Base-by-base conservation (phyloP, 371 early-diverging fungal species). In the Haplosporangium sp. region DNA sequence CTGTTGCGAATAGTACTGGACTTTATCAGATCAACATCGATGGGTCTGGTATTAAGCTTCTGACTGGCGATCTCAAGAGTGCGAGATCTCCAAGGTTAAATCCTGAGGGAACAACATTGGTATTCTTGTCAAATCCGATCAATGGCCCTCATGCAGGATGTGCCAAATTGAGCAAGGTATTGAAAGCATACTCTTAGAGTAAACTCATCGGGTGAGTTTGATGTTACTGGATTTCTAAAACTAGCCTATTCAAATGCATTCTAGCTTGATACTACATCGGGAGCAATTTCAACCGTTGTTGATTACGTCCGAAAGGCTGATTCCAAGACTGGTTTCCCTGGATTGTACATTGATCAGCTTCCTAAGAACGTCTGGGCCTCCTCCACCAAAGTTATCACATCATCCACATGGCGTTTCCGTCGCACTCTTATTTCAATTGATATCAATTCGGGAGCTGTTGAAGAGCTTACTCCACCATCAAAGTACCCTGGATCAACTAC, bases 71-170 rank as follows among this genome's bases (percentile, higher is more conserved):
- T 9, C 42, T 73, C 35, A 63, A 74, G 61, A 82, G 85, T 27
- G 88, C 85, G 40, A 72, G 90, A 35, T 89, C 87, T n/a, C 92
- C 92, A 37, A 82, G 89, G 27, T 47, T 88, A 27, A 83, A 83
- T 60, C 81, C 77, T 1, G 83, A 85, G 44, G 83, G 73, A 34
- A 64, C 61, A 1, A 79, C 77, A 3, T 37, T 89, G 65, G 85
- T 88, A 19, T 92, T 86, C 70, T 63, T 92, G 44, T 84, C 86
- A 2, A 88, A 88, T 45, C 38, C 63, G 1, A 65, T 83, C 35
- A 90, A 91, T 9, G 92, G 92, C 7, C 87, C 92, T 15, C 92
- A 92, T 62, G 85, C 82, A 45, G 69, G 87, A 20, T 86, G 88
- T 34, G 77, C 85, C 27, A 83, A 67, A 65, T 67, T 92, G 34